A percentile compares a stretch with the other conserved stretches of the same genome.
Conservation (phyloP, 1,284 basidiomycete species). For the Stygiomarasmius scandens region DNA sequence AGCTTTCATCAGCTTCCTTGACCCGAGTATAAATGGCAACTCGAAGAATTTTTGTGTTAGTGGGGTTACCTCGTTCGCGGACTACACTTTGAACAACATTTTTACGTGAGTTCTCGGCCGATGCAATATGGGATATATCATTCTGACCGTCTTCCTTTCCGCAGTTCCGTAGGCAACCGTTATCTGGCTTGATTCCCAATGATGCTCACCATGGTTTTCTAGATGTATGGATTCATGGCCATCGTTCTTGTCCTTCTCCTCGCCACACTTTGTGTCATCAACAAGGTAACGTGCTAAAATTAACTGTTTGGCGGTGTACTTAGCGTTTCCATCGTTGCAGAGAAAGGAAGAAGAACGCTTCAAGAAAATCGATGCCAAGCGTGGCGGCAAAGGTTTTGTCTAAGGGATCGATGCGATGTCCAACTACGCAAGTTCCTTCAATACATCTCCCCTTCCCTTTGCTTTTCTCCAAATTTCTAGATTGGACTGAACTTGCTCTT, state of each 20-base stretch:
- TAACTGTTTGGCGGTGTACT: constrained; percentile 4
- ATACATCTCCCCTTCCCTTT: no score
- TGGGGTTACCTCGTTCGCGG: constrained; percentile 64
- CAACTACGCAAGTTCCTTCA: no score
- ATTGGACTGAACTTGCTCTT: no score
- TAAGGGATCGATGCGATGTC: constrained; percentile 38
- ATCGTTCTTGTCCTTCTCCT: constrained; percentile 74
- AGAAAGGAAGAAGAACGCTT: constrained; percentile 80
- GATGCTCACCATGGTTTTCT: neutral
- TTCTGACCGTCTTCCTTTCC: neutral
- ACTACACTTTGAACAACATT: constrained; percentile 73
- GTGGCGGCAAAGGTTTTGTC: constrained; percentile 82
- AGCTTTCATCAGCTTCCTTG: constrained; percentile 49
- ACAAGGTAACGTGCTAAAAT: constrained; percentile 54
- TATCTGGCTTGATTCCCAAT: neutral
- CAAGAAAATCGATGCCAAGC: constrained; percentile 84
- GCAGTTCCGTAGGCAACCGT: constrained; percentile 14
- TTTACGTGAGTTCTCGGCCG: constrained; percentile 67
- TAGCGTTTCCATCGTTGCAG: constrained; percentile 39
- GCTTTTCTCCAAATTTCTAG: no score
- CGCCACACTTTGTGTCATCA: constrained; percentile 82
- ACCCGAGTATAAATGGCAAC: constrained; percentile 43
- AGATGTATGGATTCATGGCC: constrained; percentile 82
- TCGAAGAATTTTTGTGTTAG: constrained; percentile 62
- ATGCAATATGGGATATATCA: neutral